These are phyloP conservation scores for Triticum urartu DNA, from an alignment of 176 grass and related monocot genomes.

Conservation along the genomic window DNA sequence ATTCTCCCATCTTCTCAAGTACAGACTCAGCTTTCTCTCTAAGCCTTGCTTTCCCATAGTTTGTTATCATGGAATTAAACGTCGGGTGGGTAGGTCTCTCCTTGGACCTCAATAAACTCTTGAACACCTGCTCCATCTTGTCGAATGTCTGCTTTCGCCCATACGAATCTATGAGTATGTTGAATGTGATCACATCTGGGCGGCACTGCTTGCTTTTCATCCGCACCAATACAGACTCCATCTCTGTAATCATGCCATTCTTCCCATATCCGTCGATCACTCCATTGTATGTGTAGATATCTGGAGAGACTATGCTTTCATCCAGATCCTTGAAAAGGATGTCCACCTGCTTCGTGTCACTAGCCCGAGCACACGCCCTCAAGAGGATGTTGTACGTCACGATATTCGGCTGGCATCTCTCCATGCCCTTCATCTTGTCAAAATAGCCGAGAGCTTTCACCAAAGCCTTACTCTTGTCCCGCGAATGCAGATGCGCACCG, in stretches of 20 bases:
- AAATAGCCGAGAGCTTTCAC: conserved; percentile 82
- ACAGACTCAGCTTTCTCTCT: conserved; percentile 75
- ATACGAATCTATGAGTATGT: conserved; percentile 92
- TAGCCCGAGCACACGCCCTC: conserved; percentile 84
- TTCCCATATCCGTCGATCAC: conserved; percentile 86
- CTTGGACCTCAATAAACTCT: conserved; percentile 78
- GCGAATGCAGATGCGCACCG: conserved; percentile 73
- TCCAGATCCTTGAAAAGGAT: conserved; percentile 89
- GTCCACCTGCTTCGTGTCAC: conserved; percentile 70
- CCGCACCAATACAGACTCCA: conserved; percentile 69
- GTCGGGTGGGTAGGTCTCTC: conserved; percentile 82
- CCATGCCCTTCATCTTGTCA: conserved; percentile 91
- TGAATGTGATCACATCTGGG: conserved; percentile 93
- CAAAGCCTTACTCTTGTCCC: conserved; percentile 79
- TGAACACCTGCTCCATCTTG: conserved; percentile 99
- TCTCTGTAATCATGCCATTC: conserved; percentile 90
- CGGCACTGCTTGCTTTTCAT: conserved; percentile 88
- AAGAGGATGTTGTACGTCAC: conserved; percentile 96
- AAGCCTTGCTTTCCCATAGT: conserved; percentile 88
- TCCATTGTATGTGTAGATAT: conserved; percentile 82
- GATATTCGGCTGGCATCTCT: conserved; percentile 76
- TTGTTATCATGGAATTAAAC: conserved; percentile 96
- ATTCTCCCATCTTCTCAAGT: conserved; percentile 68
- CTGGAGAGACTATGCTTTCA: conserved; percentile 60
- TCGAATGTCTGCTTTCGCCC: conserved; percentile 74